phyloP scores from a whole-genome alignment of 352 stramenopile species.

The Phytophthora hibernalis region DNA sequence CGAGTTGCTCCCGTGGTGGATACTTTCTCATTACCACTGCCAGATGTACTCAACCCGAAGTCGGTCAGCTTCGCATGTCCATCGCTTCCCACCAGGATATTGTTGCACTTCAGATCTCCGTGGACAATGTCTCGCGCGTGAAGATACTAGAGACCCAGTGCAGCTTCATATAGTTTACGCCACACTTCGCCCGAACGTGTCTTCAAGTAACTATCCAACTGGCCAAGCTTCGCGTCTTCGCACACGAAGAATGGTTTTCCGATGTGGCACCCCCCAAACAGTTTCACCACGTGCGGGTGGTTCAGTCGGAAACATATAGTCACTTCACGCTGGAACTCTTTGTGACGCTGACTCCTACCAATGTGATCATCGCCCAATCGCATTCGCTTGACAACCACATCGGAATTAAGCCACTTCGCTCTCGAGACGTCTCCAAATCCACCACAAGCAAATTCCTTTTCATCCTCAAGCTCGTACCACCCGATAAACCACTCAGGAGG shows the following conservation, averaged over 20 bases:
- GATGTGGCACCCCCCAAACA: constrained; percentile 46
- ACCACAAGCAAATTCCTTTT: not conserved
- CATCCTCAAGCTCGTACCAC: constrained; percentile 6
- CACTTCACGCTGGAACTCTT: constrained; percentile 27
- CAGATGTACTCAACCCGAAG: constrained; percentile 41
- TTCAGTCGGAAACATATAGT: constrained; percentile 41
- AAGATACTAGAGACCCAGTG: constrained; percentile 61
- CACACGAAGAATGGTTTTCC: constrained; percentile 35
- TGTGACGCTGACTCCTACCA: not conserved
- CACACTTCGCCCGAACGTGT: constrained; percentile 12
- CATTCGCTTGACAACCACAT: constrained; percentile 19
- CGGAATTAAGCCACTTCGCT: constrained; percentile 20
- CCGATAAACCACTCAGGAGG: constrained; percentile 15
- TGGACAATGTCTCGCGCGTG: constrained; percentile 70
- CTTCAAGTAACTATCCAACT: constrained; percentile 33
- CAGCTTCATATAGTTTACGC: constrained; percentile 42
- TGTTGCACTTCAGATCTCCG: constrained; percentile 86
- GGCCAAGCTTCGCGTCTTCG: constrained; percentile 37
- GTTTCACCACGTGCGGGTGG: constrained; percentile 46
- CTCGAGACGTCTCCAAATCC: constrained; percentile 7
- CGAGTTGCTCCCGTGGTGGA: not conserved
- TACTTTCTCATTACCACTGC: not conserved
- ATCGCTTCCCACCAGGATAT: constrained; percentile 77
- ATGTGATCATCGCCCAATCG: not conserved
- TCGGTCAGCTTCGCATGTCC: constrained; percentile 43